phyloP scores from a whole-genome alignment of 805 yeast genomes.

The Starmerella kuoi region DNA sequence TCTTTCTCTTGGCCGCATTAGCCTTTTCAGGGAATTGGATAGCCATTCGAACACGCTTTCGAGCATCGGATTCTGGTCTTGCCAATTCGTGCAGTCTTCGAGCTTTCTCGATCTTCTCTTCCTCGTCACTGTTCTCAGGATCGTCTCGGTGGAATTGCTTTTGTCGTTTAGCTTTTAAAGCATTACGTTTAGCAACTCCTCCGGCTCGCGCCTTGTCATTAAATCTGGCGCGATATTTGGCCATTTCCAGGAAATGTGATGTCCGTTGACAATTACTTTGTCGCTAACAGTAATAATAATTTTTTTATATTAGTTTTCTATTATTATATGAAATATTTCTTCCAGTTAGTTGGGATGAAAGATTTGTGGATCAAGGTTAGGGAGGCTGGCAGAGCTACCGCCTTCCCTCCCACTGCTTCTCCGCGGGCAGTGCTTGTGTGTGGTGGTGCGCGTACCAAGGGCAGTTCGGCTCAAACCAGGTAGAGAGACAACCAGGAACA shows the following conservation, averaged over 20 bases:
- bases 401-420: too few relatives aligned
- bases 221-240: constrained; percentile 65
- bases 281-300: neutral
- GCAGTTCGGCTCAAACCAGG: too few relatives aligned
- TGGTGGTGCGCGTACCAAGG: too few relatives aligned
- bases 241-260: constrained; percentile 38
- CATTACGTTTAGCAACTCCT: constrained; percentile 66
- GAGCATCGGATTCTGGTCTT: constrained; percentile 18
- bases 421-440: too few relatives aligned
- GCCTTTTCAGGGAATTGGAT: constrained; percentile 39
- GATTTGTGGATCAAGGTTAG: too few relatives aligned
- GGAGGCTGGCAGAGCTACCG: too few relatives aligned
- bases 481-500: too few relatives aligned
- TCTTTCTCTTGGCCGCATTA: constrained; percentile 54
- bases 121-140: constrained; percentile 11
- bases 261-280: neutral
- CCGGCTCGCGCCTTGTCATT: constrained; percentile 81
- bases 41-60: constrained; percentile 20
- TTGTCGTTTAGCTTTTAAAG: constrained; percentile 53
- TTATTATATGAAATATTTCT: neutral
- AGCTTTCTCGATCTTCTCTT: constrained; percentile 7
- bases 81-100: constrained; percentile 15
- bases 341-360: too few relatives aligned
- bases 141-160: constrained; percentile 43
- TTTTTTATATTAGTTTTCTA: neutral